A percentile compares a stretch with the other conserved stretches of the same genome.
Conservation (phyloP, 805 yeast genomes). For the Saccharomycopsis microspora region DNA sequence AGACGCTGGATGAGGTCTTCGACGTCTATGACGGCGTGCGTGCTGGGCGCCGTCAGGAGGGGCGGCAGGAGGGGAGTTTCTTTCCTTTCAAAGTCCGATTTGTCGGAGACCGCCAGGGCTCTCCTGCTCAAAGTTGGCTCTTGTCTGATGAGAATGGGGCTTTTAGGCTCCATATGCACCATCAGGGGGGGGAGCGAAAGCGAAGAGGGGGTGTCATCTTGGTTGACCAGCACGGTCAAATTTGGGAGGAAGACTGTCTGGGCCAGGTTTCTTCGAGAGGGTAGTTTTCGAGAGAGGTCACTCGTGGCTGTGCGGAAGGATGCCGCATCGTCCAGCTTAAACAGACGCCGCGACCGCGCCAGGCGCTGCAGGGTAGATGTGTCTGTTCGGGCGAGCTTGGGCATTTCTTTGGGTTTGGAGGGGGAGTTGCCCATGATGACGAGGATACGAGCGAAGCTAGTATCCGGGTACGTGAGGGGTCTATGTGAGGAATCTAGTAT, state of each 20-base stretch:
- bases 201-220: background rate
- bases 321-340: conserved; percentile 23
- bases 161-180: conserved; percentile 60
- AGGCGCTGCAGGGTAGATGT: conserved; percentile 40
- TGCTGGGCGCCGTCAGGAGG: conserved; percentile 22
- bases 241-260: background rate
- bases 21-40: conserved; percentile 33
- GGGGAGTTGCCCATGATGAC: conserved; percentile 39
- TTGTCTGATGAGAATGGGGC: conserved; percentile 55
- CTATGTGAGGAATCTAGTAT: too few relatives aligned
- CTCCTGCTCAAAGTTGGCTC: conserved; percentile 17
- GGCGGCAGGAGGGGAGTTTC: conserved; percentile 18
- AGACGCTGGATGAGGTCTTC: conserved; percentile 87
- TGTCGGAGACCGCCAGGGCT: too few relatives aligned
- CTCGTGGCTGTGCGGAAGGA: conserved; percentile 23
- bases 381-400: conserved; percentile 41
- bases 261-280: conserved; percentile 18
- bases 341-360: conserved; percentile 23
- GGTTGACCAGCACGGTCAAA: conserved; percentile 1
- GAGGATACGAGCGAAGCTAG: background rate
- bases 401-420: conserved; percentile 29
- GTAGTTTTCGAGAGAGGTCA: conserved; percentile 18
- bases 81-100: conserved; percentile 23
- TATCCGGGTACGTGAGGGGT: too few relatives aligned
- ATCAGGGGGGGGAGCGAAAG: conserved; percentile 48